Conservation (phyloP, 2,329 filamentous ascomycete species). For the Chaetomiaceae sp. region DNA sequence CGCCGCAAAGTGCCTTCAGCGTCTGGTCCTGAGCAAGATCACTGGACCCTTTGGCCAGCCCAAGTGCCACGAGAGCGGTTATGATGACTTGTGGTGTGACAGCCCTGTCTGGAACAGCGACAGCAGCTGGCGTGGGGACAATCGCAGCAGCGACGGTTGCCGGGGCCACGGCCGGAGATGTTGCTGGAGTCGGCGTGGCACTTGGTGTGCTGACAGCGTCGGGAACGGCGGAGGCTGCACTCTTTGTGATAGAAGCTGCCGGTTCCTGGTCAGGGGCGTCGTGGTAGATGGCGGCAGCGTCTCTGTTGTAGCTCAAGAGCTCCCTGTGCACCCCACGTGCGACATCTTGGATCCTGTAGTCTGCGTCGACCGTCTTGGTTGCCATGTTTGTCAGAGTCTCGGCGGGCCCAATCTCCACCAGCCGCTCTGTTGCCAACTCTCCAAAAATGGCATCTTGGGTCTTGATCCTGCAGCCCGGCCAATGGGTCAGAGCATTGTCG, state of each 20-base stretch:
- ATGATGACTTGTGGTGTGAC: not conserved
- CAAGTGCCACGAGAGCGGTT: conserved; percentile 30
- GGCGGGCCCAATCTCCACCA: conserved; percentile 38
- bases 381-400: conserved; percentile 36
- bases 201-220: not conserved
- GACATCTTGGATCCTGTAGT: conserved; percentile 17
- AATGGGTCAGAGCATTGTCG: not conserved
- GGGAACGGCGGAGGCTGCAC: not conserved
- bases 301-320: conserved; percentile 25
- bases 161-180: not conserved
- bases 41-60: conserved; percentile 28
- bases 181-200: not conserved
- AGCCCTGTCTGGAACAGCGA: not conserved
- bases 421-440: conserved; percentile 28
- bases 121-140: not conserved
- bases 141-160: not conserved
- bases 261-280: not conserved
- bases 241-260: not conserved
- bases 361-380: conserved; percentile 31
- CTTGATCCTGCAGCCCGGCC: conserved; percentile 32
- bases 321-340: conserved; percentile 14
- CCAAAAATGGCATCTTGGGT: conserved; percentile 35
- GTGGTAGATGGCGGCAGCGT: conserved; percentile 11
- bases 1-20: conserved; percentile 31
- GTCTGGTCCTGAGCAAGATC: conserved; percentile 29